These are phyloP conservation scores for Aspergillus unguis DNA, from an alignment of 2,329 filamentous ascomycete species.

Conservation along the genomic window DNA sequence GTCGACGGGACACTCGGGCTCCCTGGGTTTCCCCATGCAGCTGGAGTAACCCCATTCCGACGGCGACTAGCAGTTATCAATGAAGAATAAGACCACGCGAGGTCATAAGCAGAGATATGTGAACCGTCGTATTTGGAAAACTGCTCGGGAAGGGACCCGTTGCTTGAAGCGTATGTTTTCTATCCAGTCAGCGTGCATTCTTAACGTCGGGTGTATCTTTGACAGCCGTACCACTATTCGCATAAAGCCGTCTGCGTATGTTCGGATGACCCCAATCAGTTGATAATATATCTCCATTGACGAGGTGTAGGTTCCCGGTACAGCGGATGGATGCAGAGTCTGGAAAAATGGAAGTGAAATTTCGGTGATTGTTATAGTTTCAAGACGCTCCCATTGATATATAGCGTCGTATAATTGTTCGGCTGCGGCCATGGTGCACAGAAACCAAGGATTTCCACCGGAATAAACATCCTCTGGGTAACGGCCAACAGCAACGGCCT, in stretches of 20 bases:
- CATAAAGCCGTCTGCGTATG: constrained; percentile 60
- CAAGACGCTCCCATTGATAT: constrained; percentile 64
- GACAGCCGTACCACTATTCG: constrained; percentile 38
- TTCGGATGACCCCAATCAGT: constrained; percentile 59
- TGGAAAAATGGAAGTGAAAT: constrained; percentile 69
- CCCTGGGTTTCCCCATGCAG: constrained; percentile 33
- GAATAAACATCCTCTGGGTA: constrained; percentile 73
- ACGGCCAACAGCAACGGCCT: constrained; percentile 52
- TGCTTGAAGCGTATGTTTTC: constrained; percentile 27
- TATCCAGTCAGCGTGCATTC: constrained; percentile 5
- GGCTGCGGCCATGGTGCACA: constrained; percentile 71
- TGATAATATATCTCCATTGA: constrained; percentile 52
- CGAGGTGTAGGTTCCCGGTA: constrained; percentile 63
- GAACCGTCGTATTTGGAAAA: constrained; percentile 35
- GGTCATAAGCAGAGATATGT: constrained; percentile 37
- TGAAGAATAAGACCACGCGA: constrained; percentile 48
- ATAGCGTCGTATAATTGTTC: constrained; percentile 77
- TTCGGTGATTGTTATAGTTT: constrained; percentile 62
- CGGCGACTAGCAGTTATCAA: constrained; percentile 38
- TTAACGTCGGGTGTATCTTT: background rate
- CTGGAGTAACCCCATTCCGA: constrained; percentile 31
- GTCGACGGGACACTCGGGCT: constrained; percentile 30
- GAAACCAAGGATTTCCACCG: constrained; percentile 76
- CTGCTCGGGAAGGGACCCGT: constrained; percentile 41
- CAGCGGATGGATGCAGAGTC: constrained; percentile 57